Evolutionary conservation across 129 eudicot genomes (phyloP).

Genomic region (Saussurea involucrata): DNA sequence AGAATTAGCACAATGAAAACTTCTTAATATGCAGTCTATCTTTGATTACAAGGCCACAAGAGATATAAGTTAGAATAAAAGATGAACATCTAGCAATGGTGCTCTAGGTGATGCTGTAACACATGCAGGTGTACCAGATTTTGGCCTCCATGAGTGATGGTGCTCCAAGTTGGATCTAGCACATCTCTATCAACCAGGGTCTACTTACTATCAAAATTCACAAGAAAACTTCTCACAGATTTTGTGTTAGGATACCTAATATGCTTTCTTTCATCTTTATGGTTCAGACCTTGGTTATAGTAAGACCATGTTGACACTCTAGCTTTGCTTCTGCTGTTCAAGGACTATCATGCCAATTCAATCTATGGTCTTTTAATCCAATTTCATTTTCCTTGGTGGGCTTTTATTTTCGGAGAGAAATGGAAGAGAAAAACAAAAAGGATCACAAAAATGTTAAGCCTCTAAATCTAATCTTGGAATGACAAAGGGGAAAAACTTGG

Average conservation of each 20-base stretch:
- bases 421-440: too few species aligned
- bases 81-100: neutral
- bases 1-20: neutral
- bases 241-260: neutral
- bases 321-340: too few species aligned
- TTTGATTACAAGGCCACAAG: neutral
- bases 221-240: neutral
- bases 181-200: too few species aligned
- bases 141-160: neutral
- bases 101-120: neutral
- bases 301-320: too few species aligned
- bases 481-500: too few species aligned
- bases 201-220: neutral
- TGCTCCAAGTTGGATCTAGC: neutral
- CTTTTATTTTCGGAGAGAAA: too few species aligned
- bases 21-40: neutral
- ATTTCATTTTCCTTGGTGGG: too few species aligned
- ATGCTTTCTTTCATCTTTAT: neutral
- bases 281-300: neutral
- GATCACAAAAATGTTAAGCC: too few species aligned
- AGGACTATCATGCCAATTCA: too few species aligned
- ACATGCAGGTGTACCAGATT: neutral
- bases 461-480: too few species aligned
- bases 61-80: neutral
- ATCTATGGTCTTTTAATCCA: too few species aligned